A percentile compares a stretch with the other conserved stretches of the same genome.
phyloP scores from a whole-genome alignment of 1,284 basidiomycete species.

The Gymnopus androsaceus region DNA sequence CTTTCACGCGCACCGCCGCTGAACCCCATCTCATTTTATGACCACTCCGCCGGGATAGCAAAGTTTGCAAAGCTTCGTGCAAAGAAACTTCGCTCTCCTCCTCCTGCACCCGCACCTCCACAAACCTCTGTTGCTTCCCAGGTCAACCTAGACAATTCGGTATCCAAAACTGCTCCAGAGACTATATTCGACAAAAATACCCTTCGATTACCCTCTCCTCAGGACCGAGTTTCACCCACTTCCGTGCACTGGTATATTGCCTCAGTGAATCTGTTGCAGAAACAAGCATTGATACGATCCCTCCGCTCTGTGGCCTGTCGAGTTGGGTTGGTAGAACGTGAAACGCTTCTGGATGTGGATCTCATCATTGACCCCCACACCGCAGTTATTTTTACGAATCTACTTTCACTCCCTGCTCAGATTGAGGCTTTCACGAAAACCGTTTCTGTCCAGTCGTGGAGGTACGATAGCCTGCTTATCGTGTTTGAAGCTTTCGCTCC shows the following conservation, averaged over 20 bases:
- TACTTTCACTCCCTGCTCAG: conserved; percentile 58
- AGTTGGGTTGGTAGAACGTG: conserved; percentile 64
- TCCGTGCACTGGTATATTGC: conserved; percentile 66
- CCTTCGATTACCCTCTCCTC: conserved; percentile 39
- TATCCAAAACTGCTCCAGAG: conserved; percentile 31
- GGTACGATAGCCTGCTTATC: conserved; percentile 54
- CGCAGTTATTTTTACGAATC: conserved; percentile 55
- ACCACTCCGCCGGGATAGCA: conserved; percentile 29
- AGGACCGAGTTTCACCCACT: conserved; percentile 30
- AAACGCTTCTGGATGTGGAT: conserved; percentile 53
- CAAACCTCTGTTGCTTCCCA: not conserved
- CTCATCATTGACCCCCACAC: conserved; percentile 60
- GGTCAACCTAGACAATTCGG: not conserved
- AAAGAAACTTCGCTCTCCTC: conserved; percentile 27
- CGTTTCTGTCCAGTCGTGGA: conserved; percentile 57
- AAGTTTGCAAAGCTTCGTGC: conserved; percentile 40
- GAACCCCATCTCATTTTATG: not conserved
- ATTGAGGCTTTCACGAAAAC: conserved; percentile 41
- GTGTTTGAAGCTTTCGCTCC: conserved; percentile 67
- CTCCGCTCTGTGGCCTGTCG: conserved; percentile 46
- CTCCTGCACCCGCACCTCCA: conserved; percentile 14
- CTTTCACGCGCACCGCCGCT: not conserved
- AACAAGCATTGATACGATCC: conserved; percentile 53
- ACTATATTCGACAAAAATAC: conserved; percentile 53
- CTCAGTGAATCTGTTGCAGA: conserved; percentile 68